These are phyloP conservation scores for Sporothrix luriei DNA, from an alignment of 2,329 filamentous ascomycete genomes.

Conservation along the genomic window DNA sequence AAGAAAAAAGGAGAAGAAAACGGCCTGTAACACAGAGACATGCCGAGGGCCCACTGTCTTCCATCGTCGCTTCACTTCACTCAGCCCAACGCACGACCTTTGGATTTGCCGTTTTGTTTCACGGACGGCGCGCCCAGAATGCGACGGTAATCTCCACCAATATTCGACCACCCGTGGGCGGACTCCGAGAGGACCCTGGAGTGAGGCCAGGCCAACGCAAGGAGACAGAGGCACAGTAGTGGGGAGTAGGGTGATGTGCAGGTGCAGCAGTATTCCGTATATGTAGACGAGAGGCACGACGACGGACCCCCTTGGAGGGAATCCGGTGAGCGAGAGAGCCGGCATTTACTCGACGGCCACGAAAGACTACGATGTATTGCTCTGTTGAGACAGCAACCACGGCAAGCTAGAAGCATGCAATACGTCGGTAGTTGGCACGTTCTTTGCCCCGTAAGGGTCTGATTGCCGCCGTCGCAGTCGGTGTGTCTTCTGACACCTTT, in stretches of 20 bases:
- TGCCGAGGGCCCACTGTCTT: not conserved
- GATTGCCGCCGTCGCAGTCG: not conserved
- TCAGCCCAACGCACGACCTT: constrained; percentile 1
- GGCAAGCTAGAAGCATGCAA: no score
- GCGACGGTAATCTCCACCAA: constrained; percentile 19
- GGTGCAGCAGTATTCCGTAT: not conserved
- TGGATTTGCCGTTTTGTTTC: not conserved
- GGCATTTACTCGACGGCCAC: no score
- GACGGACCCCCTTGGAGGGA: constrained; percentile 7
- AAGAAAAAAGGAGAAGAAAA: not conserved
- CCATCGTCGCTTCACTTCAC: not conserved
- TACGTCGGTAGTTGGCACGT: not conserved
- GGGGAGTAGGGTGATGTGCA: no score
- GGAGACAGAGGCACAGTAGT: not conserved
- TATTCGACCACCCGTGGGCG: not conserved
- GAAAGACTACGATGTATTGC: no score
- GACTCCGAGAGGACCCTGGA: no score
- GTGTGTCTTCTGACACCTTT: not conserved
- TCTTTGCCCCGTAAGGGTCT: not conserved
- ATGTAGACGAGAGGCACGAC: constrained; percentile 1
- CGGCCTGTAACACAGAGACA: not conserved
- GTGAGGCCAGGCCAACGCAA: not conserved
- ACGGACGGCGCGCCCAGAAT: not conserved
- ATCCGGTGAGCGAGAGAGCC: not conserved
- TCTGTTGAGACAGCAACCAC: no score